A percentile compares a stretch with the other conserved stretches of the same genome.
Evolutionary conservation across 768 basidiomycete species (phyloP).

Genomic region (Boletus barrowsii): DNA sequence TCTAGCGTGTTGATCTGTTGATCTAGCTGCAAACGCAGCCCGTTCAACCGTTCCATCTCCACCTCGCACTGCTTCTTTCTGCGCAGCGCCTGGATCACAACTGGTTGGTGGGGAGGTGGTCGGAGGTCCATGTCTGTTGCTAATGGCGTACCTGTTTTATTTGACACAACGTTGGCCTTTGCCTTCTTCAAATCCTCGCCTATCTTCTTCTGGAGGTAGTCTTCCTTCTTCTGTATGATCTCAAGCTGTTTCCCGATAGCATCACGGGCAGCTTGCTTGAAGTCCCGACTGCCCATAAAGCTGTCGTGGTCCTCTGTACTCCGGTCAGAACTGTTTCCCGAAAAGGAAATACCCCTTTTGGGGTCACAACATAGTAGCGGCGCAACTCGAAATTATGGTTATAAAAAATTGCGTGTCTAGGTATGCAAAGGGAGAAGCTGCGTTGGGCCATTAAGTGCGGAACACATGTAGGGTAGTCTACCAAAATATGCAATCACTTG

Average conservation of each 20-base stretch:
- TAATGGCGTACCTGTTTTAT: slow-evolving; percentile 74
- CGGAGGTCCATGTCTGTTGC: neutral
- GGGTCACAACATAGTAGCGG: neutral
- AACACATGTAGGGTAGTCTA: slow-evolving; percentile 23
- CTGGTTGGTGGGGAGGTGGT: slow-evolving; percentile 39
- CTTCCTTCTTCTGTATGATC: slow-evolving; percentile 99
- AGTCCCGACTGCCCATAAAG: slow-evolving; percentile 78
- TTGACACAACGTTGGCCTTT: slow-evolving; percentile 86
- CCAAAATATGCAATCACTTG: slow-evolving; percentile 21
- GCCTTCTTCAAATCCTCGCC: slow-evolving; percentile 93
- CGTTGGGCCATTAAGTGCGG: slow-evolving; percentile 23
- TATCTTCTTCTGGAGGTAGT: slow-evolving; percentile 92
- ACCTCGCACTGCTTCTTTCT: slow-evolving; percentile 89
- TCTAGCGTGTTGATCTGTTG: slow-evolving; percentile 96
- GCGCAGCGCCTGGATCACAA: slow-evolving; percentile 83
- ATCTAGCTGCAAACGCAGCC: slow-evolving; percentile 87
- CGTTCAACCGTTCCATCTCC: slow-evolving; percentile 82
- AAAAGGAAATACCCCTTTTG: slow-evolving; percentile 23
- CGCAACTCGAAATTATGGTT: slow-evolving; percentile 21
- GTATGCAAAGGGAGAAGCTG: slow-evolving; percentile 20
- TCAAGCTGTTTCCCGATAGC: slow-evolving; percentile 95
- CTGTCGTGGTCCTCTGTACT: slow-evolving; percentile 48
- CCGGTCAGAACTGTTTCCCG: slow-evolving; percentile 13
- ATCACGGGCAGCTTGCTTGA: slow-evolving; percentile 82
- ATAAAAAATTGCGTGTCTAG: slow-evolving; percentile 26